These are phyloP conservation scores for Leucocoprinus birnbaumii DNA, from an alignment of 768 basidiomycete genomes.

Conservation along the genomic window DNA sequence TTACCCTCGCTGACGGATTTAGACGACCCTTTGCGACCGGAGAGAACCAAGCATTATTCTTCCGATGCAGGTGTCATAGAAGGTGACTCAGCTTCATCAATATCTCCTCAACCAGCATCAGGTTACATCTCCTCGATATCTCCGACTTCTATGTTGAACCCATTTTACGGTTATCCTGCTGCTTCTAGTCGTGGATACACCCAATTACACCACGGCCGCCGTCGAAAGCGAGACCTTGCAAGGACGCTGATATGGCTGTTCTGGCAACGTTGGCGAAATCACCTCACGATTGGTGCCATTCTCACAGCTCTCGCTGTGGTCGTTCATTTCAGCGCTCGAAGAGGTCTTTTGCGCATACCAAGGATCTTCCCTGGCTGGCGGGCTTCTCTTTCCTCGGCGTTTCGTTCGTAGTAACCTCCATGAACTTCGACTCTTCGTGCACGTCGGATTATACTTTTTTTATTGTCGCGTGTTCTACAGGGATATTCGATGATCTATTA, in stretches of 20 bases:
- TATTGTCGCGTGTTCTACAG: background rate
- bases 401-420: background rate
- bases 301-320: conserved; percentile 26
- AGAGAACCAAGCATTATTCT: conserved; percentile 15
- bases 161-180: conserved; percentile 74
- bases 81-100: conserved; percentile 12
- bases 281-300: conserved; percentile 33
- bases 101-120: conserved; percentile 16
- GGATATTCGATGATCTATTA: background rate
- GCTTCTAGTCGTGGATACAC: conserved; percentile 27
- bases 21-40: conserved; percentile 44
- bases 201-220: conserved; percentile 56
- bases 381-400: conserved; percentile 2
- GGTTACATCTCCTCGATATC: conserved; percentile 34
- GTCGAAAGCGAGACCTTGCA: conserved; percentile 65
- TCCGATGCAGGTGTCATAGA: conserved; percentile 8
- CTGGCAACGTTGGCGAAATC: conserved; percentile 62
- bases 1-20: conserved; percentile 50
- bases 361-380: conserved; percentile 6
- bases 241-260: conserved; percentile 60
- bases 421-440: background rate
- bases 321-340: conserved; percentile 22
- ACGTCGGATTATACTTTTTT: background rate
- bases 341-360: conserved; percentile 18
- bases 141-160: conserved; percentile 62